phyloP scores from a whole-genome alignment of 257 asterid species.

The Mitragyna speciosa region DNA sequence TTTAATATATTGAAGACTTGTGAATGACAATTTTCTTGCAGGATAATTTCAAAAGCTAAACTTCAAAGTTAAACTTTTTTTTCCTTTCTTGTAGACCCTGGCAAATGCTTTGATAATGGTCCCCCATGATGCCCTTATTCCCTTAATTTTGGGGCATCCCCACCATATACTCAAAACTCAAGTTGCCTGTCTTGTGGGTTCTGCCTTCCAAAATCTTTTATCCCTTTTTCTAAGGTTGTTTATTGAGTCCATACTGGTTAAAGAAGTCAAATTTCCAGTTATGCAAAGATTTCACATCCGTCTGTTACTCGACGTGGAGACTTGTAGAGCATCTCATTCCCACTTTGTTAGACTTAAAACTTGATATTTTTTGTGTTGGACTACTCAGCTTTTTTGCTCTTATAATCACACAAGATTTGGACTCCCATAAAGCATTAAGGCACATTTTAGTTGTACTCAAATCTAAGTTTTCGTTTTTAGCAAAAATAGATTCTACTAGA shows the following conservation, averaged over 20 bases:
- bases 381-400: no score
- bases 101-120: slow-evolving; percentile 25
- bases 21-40: not conserved
- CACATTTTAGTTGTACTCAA: no score
- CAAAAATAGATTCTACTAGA: no score
- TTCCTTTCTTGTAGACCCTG: slow-evolving; percentile 22
- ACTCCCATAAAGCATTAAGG: no score
- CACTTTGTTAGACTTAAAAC: no score
- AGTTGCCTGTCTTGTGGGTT: slow-evolving; percentile 16
- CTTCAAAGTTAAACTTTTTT: slow-evolving; percentile 13
- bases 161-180: slow-evolving; percentile 19
- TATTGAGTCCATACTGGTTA: not conserved
- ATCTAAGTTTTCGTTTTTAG: no score
- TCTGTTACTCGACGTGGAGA: not conserved
- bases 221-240: not conserved
- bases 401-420: no score
- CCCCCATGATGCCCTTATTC: slow-evolving; percentile 29
- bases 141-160: slow-evolving; percentile 36
- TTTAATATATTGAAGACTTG: not conserved
- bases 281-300: not conserved
- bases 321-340: no score
- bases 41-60: slow-evolving; percentile 17
- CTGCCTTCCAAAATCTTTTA: not conserved
- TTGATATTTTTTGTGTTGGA: no score
- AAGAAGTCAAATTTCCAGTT: slow-evolving; percentile 5